phyloP scores from a whole-genome alignment of 768 basidiomycete genomes.

The Tricholoma sp. region DNA sequence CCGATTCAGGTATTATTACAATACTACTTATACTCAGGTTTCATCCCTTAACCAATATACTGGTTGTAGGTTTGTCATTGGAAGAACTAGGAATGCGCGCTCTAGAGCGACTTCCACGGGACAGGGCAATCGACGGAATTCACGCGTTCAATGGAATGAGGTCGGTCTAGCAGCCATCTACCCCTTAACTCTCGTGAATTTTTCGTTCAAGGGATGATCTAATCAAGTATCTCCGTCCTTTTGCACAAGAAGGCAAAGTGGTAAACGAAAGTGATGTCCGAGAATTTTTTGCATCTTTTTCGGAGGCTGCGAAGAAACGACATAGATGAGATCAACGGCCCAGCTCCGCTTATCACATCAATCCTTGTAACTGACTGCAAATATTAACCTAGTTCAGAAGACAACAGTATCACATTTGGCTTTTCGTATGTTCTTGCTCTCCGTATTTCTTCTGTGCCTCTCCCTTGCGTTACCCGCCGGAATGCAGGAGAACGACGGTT shows the following conservation, averaged over 20 bases:
- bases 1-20: slow-evolving; percentile 57
- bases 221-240: slow-evolving; percentile 67
- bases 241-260: slow-evolving; percentile 70
- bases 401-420: neutral
- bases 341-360: neutral
- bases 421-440: neutral
- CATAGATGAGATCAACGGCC: neutral
- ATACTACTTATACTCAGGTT: slow-evolving; percentile 6
- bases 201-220: slow-evolving; percentile 54
- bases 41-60: slow-evolving; percentile 8
- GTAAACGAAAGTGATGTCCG: slow-evolving; percentile 70
- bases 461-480: neutral
- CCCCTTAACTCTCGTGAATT: slow-evolving; percentile 2
- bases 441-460: neutral
- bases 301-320: slow-evolving; percentile 30
- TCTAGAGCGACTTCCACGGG: slow-evolving; percentile 66
- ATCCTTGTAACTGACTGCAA: neutral
- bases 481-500: neutral
- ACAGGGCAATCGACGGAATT: slow-evolving; percentile 78
- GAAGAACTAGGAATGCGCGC: slow-evolving; percentile 85
- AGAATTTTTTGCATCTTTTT: slow-evolving; percentile 56
- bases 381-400: neutral
- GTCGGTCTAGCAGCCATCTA: slow-evolving; percentile 32
- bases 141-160: slow-evolving; percentile 81
- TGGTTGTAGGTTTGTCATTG: slow-evolving; percentile 57